Evolutionary conservation across 805 yeast genomes (phyloP).

Genomic region (Wickerhamomyces ciferrii): DNA sequence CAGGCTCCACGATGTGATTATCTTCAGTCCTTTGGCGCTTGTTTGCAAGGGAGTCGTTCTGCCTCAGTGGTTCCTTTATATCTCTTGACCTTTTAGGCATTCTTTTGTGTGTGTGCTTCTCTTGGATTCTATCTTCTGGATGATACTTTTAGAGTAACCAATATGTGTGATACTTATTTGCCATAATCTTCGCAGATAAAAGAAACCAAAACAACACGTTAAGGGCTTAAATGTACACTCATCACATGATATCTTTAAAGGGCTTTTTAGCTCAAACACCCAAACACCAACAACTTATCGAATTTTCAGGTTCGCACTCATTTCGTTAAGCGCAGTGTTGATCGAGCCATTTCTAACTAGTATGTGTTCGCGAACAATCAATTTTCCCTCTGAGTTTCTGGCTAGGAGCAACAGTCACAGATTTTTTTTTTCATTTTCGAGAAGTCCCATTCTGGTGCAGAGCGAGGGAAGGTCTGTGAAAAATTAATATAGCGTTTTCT

Average conservation of each 20-base stretch:
- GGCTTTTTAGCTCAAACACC: too few relatives aligned
- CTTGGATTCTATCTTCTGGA: too few relatives aligned
- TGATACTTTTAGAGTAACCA: too few relatives aligned
- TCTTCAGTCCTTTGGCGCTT: background rate
- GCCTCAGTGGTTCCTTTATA: background rate
- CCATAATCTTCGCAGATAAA: too few relatives aligned
- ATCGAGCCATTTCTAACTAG: background rate
- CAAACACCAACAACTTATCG: background rate
- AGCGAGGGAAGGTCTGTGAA: background rate
- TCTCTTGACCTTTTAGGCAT: background rate
- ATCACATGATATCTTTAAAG: too few relatives aligned
- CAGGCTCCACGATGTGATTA: slow-evolving; percentile 1
- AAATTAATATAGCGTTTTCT: background rate
- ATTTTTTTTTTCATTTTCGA: background rate
- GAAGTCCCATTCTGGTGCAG: background rate
- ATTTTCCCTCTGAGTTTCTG: background rate
- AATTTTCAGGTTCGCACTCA: background rate
- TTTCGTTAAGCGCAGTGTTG: too few relatives aligned
- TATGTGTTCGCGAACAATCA: background rate
- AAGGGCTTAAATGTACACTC: too few relatives aligned
- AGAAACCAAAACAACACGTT: too few relatives aligned
- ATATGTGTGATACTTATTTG: too few relatives aligned
- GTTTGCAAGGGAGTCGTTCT: background rate
- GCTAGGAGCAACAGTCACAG: background rate
- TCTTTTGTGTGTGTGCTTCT: too few relatives aligned